phyloP scores from a whole-genome alignment of 73 alveolate genomes.

The Paramecium octaurelia region DNA sequence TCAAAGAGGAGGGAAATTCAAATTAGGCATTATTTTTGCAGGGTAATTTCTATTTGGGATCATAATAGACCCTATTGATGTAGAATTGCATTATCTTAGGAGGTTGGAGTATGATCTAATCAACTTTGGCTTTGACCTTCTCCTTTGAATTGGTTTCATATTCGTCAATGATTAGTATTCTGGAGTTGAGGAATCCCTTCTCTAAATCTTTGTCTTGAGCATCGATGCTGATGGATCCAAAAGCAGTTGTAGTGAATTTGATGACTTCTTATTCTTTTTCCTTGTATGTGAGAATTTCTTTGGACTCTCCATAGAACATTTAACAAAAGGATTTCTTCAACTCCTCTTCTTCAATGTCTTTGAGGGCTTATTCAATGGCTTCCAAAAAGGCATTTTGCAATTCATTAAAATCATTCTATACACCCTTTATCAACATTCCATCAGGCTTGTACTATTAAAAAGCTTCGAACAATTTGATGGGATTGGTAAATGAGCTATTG shows the following conservation, averaged over 20 bases:
- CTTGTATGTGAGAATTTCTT: not conserved
- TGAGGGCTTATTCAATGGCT: not conserved
- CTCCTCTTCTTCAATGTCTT: not conserved
- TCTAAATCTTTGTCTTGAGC: conserved; percentile 27
- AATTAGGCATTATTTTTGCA: not conserved
- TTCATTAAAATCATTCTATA: conserved; percentile 40
- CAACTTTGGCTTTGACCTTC: not conserved
- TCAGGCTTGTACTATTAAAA: not conserved
- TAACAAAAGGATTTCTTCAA: not conserved
- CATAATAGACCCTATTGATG: conserved; percentile 17
- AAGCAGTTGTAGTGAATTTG: not conserved
- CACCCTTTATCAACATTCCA: conserved; percentile 1
- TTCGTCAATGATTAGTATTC: not conserved
- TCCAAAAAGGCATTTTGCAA: conserved; percentile 11
- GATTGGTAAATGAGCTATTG: not conserved
- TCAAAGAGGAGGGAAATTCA: not conserved
- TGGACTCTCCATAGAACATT: conserved; percentile 17
- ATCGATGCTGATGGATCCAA: conserved; percentile 35
- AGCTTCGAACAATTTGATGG: not conserved
- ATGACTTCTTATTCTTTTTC: not conserved
- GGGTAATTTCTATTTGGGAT: not conserved
- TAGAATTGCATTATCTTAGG: not conserved
- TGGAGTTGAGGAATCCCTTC: not conserved
- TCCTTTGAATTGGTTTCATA: not conserved
- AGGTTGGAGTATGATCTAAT: not conserved